Percentiles rank a stretch among this genome's conserved stretches.
Evolutionary conservation across 805 yeast genomes (phyloP).

Genomic region (Kluyveromyces wickerhamii): DNA sequence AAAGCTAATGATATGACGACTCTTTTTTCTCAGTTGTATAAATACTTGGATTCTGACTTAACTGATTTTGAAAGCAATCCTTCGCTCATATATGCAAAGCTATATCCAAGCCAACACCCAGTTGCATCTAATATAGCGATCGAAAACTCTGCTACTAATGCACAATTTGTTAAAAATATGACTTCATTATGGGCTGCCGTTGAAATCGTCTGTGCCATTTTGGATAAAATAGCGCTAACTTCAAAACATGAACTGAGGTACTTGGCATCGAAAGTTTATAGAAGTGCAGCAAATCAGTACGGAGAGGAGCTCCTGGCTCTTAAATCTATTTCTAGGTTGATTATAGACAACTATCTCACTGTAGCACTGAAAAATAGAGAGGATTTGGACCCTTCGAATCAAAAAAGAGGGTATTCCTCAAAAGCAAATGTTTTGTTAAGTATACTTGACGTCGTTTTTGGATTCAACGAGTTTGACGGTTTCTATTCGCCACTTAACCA

Average conservation of each 20-base stretch:
- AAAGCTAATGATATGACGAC: constrained; percentile 20
- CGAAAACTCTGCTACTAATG: constrained; percentile 66
- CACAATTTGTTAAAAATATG: constrained; percentile 62
- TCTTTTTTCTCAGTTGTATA: constrained; percentile 34
- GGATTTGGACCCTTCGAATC: constrained; percentile 16
- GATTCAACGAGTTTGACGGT: constrained; percentile 20
- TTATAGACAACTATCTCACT: constrained; percentile 20
- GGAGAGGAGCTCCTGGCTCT: constrained; percentile 65
- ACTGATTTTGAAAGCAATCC: constrained; percentile 81
- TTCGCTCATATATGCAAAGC: constrained; percentile 38
- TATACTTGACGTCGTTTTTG: constrained; percentile 22
- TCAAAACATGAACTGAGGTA: constrained; percentile 42
- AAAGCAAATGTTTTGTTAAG: constrained; percentile 17
- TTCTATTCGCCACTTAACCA: constrained; percentile 29
- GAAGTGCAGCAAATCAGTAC: constrained; percentile 35
- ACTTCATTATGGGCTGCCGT: constrained; percentile 66
- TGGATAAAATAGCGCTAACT: constrained; percentile 29
- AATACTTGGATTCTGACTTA: constrained; percentile 29
- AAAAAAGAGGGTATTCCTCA: not conserved
- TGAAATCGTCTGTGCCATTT: constrained; percentile 47
- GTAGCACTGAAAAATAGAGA: constrained; percentile 19
- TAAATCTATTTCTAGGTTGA: constrained; percentile 37
- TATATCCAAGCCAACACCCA: constrained; percentile 34
- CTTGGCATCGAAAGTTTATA: constrained; percentile 42
- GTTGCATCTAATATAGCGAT: constrained; percentile 62